These are phyloP conservation scores for Chrysosporium keratinophilum DNA, from an alignment of 2,329 filamentous ascomycete genomes.

Conservation along the genomic window DNA sequence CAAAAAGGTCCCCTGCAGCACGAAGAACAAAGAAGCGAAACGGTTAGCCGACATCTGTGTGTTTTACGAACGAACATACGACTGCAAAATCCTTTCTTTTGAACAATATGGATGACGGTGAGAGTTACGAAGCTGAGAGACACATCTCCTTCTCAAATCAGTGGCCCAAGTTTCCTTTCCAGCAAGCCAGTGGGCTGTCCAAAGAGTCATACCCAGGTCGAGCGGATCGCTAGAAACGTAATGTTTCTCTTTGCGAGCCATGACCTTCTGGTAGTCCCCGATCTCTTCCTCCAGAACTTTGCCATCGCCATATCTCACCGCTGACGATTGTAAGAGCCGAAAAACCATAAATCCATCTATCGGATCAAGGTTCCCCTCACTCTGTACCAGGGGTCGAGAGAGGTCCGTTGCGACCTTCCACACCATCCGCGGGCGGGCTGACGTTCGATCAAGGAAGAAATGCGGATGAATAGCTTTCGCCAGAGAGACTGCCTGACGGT, in stretches of 20 bases:
- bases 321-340: conserved; percentile 39
- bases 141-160: conserved; percentile 28
- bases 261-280: conserved; percentile 42
- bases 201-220: conserved; percentile 52
- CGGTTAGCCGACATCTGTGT: conserved; percentile 3
- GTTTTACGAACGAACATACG: neutral
- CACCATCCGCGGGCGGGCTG: conserved; percentile 36
- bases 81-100: neutral
- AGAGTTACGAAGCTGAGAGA: conserved; percentile 29
- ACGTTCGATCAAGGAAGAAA: conserved; percentile 39
- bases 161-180: conserved; percentile 42
- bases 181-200: conserved; percentile 45
- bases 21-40: neutral
- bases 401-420: conserved; percentile 49
- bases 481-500: conserved; percentile 43
- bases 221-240: conserved; percentile 42
- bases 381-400: conserved; percentile 37
- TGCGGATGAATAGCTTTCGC: conserved; percentile 44
- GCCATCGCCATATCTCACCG: conserved; percentile 24
- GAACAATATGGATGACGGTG: conserved; percentile 3
- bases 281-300: conserved; percentile 41
- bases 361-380: conserved; percentile 48
- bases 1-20: conserved; percentile 28
- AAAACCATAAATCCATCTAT: conserved; percentile 46
- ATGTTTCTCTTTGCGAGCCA: conserved; percentile 37